Evolutionary conservation across 176 grass and related monocot species (phyloP).

Genomic region (Aechmea fasciata): DNA sequence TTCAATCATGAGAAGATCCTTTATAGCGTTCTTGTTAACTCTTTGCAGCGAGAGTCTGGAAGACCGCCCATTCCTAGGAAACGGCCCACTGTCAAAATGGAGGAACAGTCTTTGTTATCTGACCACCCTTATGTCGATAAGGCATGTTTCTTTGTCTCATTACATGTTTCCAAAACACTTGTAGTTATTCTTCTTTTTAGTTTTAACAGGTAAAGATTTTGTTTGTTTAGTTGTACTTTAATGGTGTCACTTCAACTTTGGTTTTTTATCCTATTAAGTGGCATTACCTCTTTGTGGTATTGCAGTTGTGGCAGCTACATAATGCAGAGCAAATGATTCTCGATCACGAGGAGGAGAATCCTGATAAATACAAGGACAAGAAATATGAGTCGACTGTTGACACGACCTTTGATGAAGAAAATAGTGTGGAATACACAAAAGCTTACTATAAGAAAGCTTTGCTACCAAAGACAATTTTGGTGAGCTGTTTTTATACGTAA

Average conservation of each 20-base stretch:
- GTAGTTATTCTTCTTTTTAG: constrained; percentile 4
- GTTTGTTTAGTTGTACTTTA: constrained; percentile 5
- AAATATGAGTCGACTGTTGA: constrained; percentile 68
- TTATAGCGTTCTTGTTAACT: background rate
- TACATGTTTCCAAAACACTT: background rate
- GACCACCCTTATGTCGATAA: constrained; percentile 92
- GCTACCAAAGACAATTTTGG: constrained; percentile 82
- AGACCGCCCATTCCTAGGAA: constrained; percentile 69
- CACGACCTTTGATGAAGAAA: constrained; percentile 48
- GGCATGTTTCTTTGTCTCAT: constrained; percentile 32
- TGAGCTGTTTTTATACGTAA: constrained; percentile 11
- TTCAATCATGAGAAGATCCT: background rate
- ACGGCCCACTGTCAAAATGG: constrained; percentile 48
- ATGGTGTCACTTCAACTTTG: background rate
- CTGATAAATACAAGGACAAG: constrained; percentile 67
- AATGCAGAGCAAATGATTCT: constrained; percentile 97
- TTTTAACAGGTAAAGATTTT: background rate
- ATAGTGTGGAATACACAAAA: constrained; percentile 68
- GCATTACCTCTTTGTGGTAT: background rate
- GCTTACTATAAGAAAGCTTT: constrained; percentile 43
- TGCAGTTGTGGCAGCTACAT: constrained; percentile 86
- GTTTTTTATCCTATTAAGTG: background rate
- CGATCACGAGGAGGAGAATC: constrained; percentile 92
- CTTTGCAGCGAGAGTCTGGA: constrained; percentile 56
- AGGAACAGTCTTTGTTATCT: constrained; percentile 67